These are phyloP conservation scores for Fusarium praegraminearum DNA, from an alignment of 2,329 filamentous ascomycete genomes.

Conservation along the genomic window DNA sequence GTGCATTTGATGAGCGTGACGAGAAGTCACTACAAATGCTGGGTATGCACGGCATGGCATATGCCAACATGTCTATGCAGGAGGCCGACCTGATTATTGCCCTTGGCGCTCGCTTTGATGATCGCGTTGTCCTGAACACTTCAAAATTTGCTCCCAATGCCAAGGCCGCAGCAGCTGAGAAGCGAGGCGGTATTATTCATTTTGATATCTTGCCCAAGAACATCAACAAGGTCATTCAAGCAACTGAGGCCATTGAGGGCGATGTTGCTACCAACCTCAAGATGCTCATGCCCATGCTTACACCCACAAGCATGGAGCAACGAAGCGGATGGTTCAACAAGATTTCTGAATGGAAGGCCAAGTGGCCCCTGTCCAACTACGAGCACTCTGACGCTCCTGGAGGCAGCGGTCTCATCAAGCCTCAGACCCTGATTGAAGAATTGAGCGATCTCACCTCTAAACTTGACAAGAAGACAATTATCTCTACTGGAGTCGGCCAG, in stretches of 20 bases:
- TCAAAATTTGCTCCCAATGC: constrained; percentile 90
- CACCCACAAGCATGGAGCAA: constrained; percentile 70
- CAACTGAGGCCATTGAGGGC: constrained; percentile 93
- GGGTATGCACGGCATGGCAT: constrained; percentile 97
- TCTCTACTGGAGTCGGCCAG: constrained; percentile 90
- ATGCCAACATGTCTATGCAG: constrained; percentile 98
- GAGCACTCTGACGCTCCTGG: constrained; percentile 73
- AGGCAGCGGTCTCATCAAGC: constrained; percentile 85
- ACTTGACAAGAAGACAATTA: not conserved
- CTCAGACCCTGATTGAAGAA: constrained; percentile 91
- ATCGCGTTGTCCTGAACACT: constrained; percentile 87
- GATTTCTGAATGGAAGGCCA: constrained; percentile 90
- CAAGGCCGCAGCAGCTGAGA: constrained; percentile 84
- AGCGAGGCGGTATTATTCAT: constrained; percentile 93
- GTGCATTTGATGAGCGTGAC: constrained; percentile 91
- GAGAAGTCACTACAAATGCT: constrained; percentile 97
- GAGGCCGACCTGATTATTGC: constrained; percentile 96
- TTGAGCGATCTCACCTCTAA: constrained; percentile 57
- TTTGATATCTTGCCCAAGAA: constrained; percentile 99
- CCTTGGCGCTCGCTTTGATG: constrained; percentile 93
- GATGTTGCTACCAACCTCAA: constrained; percentile 86
- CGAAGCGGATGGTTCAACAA: constrained; percentile 89
- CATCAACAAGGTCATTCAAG: constrained; percentile 99
- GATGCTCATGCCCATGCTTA: constrained; percentile 78
- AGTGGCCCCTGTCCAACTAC: constrained; percentile 86